Conservation (phyloP, 2,329 filamentous ascomycete species). For the Aspergillus fischeri region DNA sequence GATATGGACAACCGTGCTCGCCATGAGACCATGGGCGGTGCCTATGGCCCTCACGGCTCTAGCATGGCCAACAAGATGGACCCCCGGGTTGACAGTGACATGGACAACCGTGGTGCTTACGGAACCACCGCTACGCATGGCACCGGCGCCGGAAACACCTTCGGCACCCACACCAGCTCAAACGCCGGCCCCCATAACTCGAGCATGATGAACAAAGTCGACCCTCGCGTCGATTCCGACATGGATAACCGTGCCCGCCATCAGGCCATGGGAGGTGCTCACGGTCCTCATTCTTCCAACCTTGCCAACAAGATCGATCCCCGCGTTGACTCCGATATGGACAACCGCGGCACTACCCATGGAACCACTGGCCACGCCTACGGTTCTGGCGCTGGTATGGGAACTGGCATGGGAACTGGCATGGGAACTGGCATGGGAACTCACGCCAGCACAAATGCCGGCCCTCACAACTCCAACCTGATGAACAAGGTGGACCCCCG, state of each 20-base stretch:
- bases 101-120: constrained; percentile 11
- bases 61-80: constrained; percentile 49
- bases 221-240: constrained; percentile 23
- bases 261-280: constrained; percentile 9
- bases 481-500: constrained; percentile 26
- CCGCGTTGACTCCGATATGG: constrained; percentile 32
- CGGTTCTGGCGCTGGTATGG: constrained; percentile 11
- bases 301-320: constrained; percentile 51
- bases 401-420: background rate
- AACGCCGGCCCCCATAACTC: constrained; percentile 13
- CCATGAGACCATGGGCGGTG: constrained; percentile 9
- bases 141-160: constrained; percentile 11
- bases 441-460: constrained; percentile 5
- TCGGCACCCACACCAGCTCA: background rate
- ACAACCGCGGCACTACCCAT: constrained; percentile 15
- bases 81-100: constrained; percentile 40
- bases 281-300: constrained; percentile 43
- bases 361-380: constrained; percentile 8
- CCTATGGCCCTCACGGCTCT: constrained; percentile 41
- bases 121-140: background rate
- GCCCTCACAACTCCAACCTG: constrained; percentile 18
- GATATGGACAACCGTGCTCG: constrained; percentile 1
- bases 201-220: constrained; percentile 34
- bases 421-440: background rate
- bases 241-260: constrained; percentile 4